phyloP scores from a whole-genome alignment of 2,329 filamentous ascomycete genomes.

The Alternaria brassicicola region DNA sequence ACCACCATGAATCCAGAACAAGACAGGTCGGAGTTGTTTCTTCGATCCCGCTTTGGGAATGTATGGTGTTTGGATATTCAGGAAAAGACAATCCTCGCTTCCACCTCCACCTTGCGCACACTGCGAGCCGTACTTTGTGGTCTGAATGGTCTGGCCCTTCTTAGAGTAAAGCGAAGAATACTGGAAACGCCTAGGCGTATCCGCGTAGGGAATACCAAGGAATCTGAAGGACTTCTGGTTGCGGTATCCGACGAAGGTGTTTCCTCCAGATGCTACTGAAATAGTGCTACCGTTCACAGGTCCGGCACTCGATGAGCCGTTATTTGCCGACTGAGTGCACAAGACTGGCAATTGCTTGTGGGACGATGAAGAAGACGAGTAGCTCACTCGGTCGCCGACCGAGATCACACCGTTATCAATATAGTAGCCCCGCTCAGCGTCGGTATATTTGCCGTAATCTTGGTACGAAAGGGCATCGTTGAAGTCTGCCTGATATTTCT shows the following conservation, averaged over 20 bases:
- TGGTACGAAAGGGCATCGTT: conserved; percentile 54
- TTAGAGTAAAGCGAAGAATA: conserved; percentile 57
- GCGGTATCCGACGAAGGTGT: conserved; percentile 58
- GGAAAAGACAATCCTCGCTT: conserved; percentile 56
- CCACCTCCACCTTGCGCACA: conserved; percentile 52
- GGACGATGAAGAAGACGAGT: conserved; percentile 34
- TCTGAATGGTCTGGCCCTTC: conserved; percentile 54
- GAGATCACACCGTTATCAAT: conserved; percentile 52
- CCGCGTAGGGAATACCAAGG: conserved; percentile 55
- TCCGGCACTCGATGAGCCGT: conserved; percentile 35
- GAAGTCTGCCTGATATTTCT: conserved; percentile 55
- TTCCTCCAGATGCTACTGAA: conserved; percentile 50
- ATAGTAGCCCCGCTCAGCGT: conserved; percentile 50
- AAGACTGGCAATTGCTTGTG: conserved; percentile 53
- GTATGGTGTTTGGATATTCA: conserved; percentile 56
- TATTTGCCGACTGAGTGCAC: conserved; percentile 58
- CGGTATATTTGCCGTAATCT: conserved; percentile 49
- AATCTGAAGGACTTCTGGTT: conserved; percentile 59
- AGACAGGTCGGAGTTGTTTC: conserved; percentile 53
- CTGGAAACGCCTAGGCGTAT: conserved; percentile 51
- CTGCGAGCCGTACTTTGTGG: conserved; percentile 54
- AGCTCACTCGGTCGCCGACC: conserved; percentile 45
- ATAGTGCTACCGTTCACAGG: conserved; percentile 43
- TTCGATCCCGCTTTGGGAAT: conserved; percentile 48
- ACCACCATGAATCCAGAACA: conserved; percentile 63